Percentiles rank a stretch among this genome's conserved stretches.
These are phyloP conservation scores for Tricholoma sp. DNA, from an alignment of 768 basidiomycete species.

Conservation along the genomic window DNA sequence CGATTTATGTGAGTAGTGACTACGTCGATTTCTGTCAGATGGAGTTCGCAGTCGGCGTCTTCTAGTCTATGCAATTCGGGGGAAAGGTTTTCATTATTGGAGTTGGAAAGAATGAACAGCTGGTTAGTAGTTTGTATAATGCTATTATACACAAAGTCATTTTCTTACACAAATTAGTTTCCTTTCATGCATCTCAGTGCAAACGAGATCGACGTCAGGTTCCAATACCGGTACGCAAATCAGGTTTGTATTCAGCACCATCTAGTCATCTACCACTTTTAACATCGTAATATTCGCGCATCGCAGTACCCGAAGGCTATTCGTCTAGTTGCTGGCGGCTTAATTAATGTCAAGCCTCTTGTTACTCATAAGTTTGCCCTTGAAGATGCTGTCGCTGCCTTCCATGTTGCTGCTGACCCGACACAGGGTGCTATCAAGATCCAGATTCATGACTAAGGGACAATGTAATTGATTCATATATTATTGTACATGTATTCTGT, in stretches of 20 bases:
- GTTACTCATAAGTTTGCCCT: slow-evolving; percentile 74
- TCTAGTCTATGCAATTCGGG: slow-evolving; percentile 57
- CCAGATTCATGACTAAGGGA: slow-evolving; percentile 49
- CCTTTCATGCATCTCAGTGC: slow-evolving; percentile 71
- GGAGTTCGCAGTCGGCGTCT: background rate
- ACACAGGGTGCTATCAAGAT: slow-evolving; percentile 66
- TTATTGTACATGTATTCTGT: too few relatives aligned
- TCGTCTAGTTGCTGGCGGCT: slow-evolving; percentile 67
- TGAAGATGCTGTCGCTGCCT: slow-evolving; percentile 71
- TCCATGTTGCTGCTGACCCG: slow-evolving; percentile 70
- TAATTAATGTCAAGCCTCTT: slow-evolving; percentile 71
- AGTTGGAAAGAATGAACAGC: slow-evolving; percentile 59
- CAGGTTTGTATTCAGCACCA: slow-evolving; percentile 32
- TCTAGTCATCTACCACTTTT: background rate
- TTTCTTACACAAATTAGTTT: slow-evolving; percentile 34
- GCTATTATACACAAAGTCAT: background rate
- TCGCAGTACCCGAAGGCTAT: slow-evolving; percentile 78
- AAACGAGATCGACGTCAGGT: slow-evolving; percentile 64
- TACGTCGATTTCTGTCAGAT: too few relatives aligned
- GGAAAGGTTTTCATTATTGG: slow-evolving; percentile 69
- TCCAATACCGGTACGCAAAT: slow-evolving; percentile 67
- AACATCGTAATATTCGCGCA: background rate
- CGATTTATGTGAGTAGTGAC: too few relatives aligned
- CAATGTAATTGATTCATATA: background rate
- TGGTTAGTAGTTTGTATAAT: slow-evolving; percentile 28